Evolutionary conservation across 2,329 filamentous ascomycete species (phyloP).

Genomic region (Epichloe glyceriae): DNA sequence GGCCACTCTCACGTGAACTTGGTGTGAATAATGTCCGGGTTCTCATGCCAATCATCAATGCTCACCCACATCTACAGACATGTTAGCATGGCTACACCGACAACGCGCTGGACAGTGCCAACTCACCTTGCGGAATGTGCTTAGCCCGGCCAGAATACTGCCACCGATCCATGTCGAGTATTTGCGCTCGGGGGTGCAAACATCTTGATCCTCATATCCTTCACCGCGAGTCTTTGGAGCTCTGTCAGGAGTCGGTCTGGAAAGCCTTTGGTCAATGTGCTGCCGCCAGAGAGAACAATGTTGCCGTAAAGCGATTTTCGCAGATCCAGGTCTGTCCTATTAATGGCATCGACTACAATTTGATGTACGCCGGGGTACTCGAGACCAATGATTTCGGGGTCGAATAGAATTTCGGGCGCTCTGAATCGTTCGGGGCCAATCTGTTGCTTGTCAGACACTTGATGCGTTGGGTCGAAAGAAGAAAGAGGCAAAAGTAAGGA

Average conservation of each 20-base stretch:
- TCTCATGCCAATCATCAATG: slow-evolving; percentile 99
- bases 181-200: slow-evolving; percentile 96
- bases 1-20: slow-evolving; percentile 64
- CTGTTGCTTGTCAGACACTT: slow-evolving; percentile 28
- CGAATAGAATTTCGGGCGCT: slow-evolving; percentile 93
- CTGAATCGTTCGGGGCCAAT: slow-evolving; percentile 89
- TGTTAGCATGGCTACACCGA: slow-evolving; percentile 7
- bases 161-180: slow-evolving; percentile 99
- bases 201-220: slow-evolving; percentile 99
- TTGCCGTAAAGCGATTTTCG: slow-evolving; percentile 90
- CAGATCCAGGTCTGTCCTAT: slow-evolving; percentile 86
- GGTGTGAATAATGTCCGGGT: slow-evolving; percentile 96
- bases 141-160: slow-evolving; percentile 89
- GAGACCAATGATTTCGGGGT: slow-evolving; percentile 90
- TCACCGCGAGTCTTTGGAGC: slow-evolving; percentile 84
- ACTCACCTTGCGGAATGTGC: slow-evolving; percentile 92
- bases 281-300: slow-evolving; percentile 92
- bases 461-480: background rate
- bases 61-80: slow-evolving; percentile 88
- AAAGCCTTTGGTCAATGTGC: slow-evolving; percentile 92
- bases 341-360: slow-evolving; percentile 93
- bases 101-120: background rate
- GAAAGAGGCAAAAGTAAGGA: background rate
- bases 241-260: slow-evolving; percentile 85
- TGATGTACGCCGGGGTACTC: slow-evolving; percentile 97